A percentile compares a stretch with the other conserved stretches of the same genome.
These are phyloP conservation scores for Physcia stellaris DNA, from an alignment of 495 filamentous ascomycete species.

Conservation along the genomic window DNA sequence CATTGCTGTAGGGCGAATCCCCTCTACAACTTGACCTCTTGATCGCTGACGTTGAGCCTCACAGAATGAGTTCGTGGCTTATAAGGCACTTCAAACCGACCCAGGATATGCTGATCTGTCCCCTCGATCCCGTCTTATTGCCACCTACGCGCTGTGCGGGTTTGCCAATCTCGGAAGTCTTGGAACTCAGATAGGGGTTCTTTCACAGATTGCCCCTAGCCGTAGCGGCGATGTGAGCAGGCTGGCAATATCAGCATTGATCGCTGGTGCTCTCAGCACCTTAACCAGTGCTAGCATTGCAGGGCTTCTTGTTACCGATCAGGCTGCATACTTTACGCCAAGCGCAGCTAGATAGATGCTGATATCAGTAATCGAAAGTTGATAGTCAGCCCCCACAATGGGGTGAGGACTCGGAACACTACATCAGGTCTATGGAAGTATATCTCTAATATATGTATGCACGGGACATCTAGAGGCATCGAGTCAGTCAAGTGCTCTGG, in stretches of 20 bases:
- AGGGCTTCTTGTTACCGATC: conserved; percentile 54
- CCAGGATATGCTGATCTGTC: conserved; percentile 40
- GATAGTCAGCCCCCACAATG: too few relatives aligned
- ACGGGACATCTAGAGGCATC: too few relatives aligned
- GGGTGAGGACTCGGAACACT: too few relatives aligned
- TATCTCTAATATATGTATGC: too few relatives aligned
- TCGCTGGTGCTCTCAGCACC: conserved; percentile 66
- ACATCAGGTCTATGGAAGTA: too few relatives aligned
- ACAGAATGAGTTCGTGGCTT: conserved; percentile 55
- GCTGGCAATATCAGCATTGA: conserved; percentile 62
- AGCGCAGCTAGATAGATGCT: conserved; percentile 6
- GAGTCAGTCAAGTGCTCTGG: too few relatives aligned
- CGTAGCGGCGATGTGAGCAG: conserved; percentile 61
- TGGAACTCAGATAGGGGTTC: conserved; percentile 75
- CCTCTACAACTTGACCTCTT: too few relatives aligned
- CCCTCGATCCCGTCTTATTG: conserved; percentile 53
- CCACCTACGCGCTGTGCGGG: conserved; percentile 29
- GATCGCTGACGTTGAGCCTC: neutral
- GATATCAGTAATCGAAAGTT: too few relatives aligned
- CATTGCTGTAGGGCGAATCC: conserved; percentile 38
- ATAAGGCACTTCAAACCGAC: conserved; percentile 33
- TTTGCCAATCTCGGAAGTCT: conserved; percentile 74
- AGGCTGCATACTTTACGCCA: conserved; percentile 19
- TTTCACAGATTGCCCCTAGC: conserved; percentile 64
- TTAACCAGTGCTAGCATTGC: conserved; percentile 73